phyloP scores from a whole-genome alignment of 208 protist genomes.

The Leishmania major region DNA sequence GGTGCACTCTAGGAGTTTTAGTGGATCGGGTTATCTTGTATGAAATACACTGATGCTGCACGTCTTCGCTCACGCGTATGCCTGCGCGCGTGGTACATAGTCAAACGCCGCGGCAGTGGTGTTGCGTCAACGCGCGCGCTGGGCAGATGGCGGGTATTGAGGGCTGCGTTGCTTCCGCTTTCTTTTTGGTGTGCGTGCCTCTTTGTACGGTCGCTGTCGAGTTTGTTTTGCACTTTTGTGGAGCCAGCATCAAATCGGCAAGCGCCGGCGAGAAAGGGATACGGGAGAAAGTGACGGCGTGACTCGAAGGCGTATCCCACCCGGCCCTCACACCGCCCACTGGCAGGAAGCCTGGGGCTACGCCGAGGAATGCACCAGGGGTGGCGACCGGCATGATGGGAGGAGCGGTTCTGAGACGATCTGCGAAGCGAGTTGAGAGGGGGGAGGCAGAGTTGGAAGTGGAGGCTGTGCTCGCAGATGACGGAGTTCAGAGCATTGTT shows the following conservation, averaged over 20 bases:
- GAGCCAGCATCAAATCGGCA: not conserved
- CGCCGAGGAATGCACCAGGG: not conserved
- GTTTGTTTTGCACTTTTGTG: no score
- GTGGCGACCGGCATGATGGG: not conserved
- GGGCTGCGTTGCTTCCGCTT: not conserved
- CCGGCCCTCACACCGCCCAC: not conserved
- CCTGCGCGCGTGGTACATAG: not conserved
- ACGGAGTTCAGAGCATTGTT: not conserved
- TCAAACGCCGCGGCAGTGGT: not conserved
- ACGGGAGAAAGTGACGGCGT: not conserved
- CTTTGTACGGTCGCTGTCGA: not conserved
- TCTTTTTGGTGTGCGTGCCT: not conserved
- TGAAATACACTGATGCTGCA: not conserved
- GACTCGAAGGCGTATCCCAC: not conserved
- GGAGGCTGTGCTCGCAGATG: not conserved
- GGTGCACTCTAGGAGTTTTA: not conserved
- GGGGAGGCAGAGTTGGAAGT: not conserved
- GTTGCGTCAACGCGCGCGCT: not conserved
- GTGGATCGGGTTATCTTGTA: not conserved
- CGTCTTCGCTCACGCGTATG: no score
- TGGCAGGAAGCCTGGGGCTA: not conserved
- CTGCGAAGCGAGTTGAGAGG: not conserved
- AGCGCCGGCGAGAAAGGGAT: not conserved
- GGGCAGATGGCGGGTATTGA: not conserved
- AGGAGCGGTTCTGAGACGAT: not conserved